phyloP scores from a whole-genome alignment of 2,329 filamentous ascomycete genomes.

The Fusarium irregulare region DNA sequence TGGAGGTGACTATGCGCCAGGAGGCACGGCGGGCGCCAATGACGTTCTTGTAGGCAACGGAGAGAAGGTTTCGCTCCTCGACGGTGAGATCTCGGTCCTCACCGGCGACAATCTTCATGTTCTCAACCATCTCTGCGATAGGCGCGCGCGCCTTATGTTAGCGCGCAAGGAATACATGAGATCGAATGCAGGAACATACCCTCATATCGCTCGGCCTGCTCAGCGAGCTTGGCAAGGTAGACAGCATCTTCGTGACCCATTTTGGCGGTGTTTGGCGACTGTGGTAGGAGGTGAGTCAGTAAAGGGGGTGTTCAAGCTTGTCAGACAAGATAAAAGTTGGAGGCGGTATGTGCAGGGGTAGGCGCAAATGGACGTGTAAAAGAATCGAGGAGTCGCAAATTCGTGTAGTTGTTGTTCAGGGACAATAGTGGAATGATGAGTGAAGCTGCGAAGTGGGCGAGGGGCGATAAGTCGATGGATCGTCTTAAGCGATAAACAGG shows the following conservation, averaged over 20 bases:
- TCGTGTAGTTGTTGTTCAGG: slow-evolving; percentile 14
- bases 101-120: slow-evolving; percentile 99
- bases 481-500: slow-evolving; percentile 32
- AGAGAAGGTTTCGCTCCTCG: slow-evolving; percentile 98
- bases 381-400: slow-evolving; percentile 26
- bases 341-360: slow-evolving; percentile 22
- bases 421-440: slow-evolving; percentile 22
- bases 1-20: slow-evolving; percentile 99
- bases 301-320: slow-evolving; percentile 34
- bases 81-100: slow-evolving; percentile 83
- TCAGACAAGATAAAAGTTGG: slow-evolving; percentile 35
- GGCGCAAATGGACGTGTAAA: slow-evolving; percentile 35
- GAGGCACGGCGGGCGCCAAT: slow-evolving; percentile 98
- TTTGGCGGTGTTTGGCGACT: slow-evolving; percentile 62
- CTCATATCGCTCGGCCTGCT: slow-evolving; percentile 99
- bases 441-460: slow-evolving; percentile 27
- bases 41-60: slow-evolving; percentile 99
- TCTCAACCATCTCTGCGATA: slow-evolving; percentile 90
- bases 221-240: slow-evolving; percentile 99
- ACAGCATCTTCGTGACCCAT: slow-evolving; percentile 99
- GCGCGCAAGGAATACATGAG: slow-evolving; percentile 33
- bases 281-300: slow-evolving; percentile 40
- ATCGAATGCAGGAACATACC: slow-evolving; percentile 65
- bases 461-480: slow-evolving; percentile 28
- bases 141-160: slow-evolving; percentile 67